These are phyloP conservation scores for Boletus subparvulus DNA, from an alignment of 768 basidiomycete species.

Conservation along the genomic window DNA sequence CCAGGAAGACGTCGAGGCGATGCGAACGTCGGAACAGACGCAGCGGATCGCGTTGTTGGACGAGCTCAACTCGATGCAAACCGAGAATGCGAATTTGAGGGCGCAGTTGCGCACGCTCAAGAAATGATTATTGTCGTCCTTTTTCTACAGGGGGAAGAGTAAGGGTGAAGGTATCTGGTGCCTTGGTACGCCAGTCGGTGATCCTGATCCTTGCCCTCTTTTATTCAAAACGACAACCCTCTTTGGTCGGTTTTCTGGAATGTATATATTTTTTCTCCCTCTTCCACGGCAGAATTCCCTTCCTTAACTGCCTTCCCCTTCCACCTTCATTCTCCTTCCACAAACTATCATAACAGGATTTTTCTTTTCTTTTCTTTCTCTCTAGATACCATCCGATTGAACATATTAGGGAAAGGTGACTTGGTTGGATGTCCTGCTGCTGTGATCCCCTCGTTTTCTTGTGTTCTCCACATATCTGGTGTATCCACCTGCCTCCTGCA, in stretches of 20 bases:
- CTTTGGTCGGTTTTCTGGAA: background rate
- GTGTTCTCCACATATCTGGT: conserved; percentile 12
- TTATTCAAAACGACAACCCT: background rate
- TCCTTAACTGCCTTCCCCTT: background rate
- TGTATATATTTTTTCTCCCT: background rate
- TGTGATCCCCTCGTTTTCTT: background rate
- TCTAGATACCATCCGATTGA: conserved; percentile 7
- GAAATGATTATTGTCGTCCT: conserved; percentile 10
- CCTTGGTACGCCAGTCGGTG: background rate
- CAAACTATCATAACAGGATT: conserved; percentile 1
- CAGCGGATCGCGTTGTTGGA: conserved; percentile 85
- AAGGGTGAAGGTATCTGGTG: background rate
- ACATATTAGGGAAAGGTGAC: background rate
- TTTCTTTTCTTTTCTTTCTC: background rate
- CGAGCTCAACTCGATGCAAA: conserved; percentile 82
- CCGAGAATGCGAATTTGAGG: conserved; percentile 69
- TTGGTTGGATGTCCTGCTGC: conserved; percentile 1
- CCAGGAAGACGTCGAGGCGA: conserved; percentile 65
- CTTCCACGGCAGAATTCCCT: too few relatives aligned
- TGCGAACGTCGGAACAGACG: conserved; percentile 69
- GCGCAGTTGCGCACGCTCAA: conserved; percentile 67
- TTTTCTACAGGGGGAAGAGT: background rate
- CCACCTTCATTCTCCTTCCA: background rate
- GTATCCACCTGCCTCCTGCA: conserved; percentile 18
- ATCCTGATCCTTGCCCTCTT: background rate